Percentiles rank a stretch among this genome's conserved stretches.
Conservation (phyloP, 306 rosid species). For the Carpinus fangiana region DNA sequence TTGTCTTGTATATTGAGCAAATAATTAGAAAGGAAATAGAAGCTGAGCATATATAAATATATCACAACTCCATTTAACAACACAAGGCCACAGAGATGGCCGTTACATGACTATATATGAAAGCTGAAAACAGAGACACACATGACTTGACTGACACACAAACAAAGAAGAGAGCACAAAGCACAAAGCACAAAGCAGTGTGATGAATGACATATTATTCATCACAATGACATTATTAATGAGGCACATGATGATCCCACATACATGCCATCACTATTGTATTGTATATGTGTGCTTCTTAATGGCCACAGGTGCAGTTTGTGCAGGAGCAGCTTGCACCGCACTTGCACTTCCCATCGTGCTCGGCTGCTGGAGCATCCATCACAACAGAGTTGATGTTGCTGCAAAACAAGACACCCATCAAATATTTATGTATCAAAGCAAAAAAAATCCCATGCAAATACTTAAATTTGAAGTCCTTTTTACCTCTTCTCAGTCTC, state of each 20-base stretch:
- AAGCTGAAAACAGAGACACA: not conserved
- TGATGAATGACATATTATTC: conserved; percentile 33
- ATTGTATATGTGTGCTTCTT: conserved; percentile 1
- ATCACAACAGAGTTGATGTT: conserved; percentile 38
- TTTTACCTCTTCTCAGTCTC: conserved; percentile 65
- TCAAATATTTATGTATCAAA: not conserved
- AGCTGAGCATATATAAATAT: not conserved
- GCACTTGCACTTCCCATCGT: conserved; percentile 76
- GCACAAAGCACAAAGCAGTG: conserved; percentile 7
- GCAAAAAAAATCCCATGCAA: not conserved
- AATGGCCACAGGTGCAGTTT: conserved; percentile 62
- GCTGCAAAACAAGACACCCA: conserved; percentile 42
- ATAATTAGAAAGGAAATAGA: not conserved
- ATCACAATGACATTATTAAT: conserved; percentile 33
- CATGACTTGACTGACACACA: conserved; percentile 23
- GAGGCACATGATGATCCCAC: conserved; percentile 7
- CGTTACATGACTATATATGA: conserved; percentile 11
- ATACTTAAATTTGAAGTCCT: not conserved
- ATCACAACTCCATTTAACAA: conserved; percentile 24
- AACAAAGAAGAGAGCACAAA: not conserved
- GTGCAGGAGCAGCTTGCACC: conserved; percentile 57
- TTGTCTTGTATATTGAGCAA: not conserved
- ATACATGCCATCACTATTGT: conserved; percentile 19
- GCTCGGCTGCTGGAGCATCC: conserved; percentile 64
- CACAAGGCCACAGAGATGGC: conserved; percentile 25